Conservation (phyloP, 768 basidiomycete genomes). For the Termitomyces sp. region DNA sequence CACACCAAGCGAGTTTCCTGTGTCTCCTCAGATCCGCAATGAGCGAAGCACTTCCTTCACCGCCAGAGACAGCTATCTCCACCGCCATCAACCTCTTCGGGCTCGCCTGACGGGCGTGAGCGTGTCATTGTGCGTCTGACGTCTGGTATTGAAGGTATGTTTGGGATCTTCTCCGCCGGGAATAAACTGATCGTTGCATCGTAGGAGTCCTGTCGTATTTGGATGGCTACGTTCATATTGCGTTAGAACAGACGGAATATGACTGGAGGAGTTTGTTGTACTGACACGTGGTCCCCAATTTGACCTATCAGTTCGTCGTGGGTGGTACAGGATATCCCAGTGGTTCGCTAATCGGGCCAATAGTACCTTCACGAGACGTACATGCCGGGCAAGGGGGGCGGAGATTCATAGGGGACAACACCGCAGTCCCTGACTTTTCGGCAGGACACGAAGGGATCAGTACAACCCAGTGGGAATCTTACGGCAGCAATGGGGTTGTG, state of each 20-base stretch:
- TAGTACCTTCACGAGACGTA: too few species aligned
- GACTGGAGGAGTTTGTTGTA: too few species aligned
- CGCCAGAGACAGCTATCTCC: constrained; percentile 41
- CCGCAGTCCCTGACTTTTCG: too few species aligned
- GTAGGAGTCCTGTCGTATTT: constrained; percentile 92
- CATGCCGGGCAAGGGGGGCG: too few species aligned
- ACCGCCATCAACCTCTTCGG: constrained; percentile 47
- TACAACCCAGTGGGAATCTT: too few species aligned
- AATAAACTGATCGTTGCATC: neutral
- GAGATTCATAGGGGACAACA: too few species aligned
- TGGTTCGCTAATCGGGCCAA: too few species aligned
- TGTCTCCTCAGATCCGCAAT: neutral
- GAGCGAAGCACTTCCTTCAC: constrained; percentile 24
- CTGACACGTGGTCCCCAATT: too few species aligned
- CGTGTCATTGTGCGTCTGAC: constrained; percentile 88
- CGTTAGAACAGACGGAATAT: constrained; percentile 96
- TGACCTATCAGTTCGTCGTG: too few species aligned
- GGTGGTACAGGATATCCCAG: too few species aligned
- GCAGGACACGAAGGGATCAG: too few species aligned
- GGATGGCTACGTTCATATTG: constrained; percentile 99
- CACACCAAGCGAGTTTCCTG: too few species aligned
- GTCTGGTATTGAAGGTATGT: constrained; percentile 88
- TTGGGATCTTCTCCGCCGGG: neutral
- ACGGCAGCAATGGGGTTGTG: constrained; percentile 76
- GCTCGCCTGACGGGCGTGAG: constrained; percentile 93